Conservation (phyloP, 306 rosid genomes). For the Lagenaria siceraria region DNA sequence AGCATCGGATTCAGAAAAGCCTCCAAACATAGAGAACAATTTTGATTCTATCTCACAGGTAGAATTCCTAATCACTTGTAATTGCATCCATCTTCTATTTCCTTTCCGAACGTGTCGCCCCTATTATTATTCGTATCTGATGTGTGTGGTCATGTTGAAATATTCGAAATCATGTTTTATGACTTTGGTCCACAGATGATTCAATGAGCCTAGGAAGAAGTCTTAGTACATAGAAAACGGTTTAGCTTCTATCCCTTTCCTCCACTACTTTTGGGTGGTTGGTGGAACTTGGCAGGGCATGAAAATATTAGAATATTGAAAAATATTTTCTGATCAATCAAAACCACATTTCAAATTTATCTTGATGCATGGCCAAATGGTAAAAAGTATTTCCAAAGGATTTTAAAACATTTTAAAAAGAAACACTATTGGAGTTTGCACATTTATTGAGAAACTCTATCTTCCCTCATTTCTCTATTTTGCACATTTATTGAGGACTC, state of each 20-base stretch:
- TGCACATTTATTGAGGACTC: too few relatives aligned
- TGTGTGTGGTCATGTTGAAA: background rate
- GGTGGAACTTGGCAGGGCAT: background rate
- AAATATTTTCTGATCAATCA: background rate
- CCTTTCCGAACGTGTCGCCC: background rate
- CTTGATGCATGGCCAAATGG: background rate
- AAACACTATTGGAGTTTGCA: background rate
- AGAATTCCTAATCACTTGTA: background rate
- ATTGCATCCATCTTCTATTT: background rate
- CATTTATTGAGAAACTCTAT: too few relatives aligned
- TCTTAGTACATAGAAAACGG: background rate
- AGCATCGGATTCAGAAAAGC: constrained; percentile 22
- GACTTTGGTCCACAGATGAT: background rate
- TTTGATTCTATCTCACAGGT: constrained; percentile 34
- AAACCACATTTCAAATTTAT: background rate
- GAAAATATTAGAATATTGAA: background rate
- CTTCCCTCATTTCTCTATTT: too few relatives aligned
- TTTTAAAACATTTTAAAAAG: background rate
- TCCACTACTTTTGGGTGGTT: background rate
- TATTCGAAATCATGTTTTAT: background rate
- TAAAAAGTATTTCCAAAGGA: background rate
- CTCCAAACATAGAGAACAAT: constrained; percentile 21
- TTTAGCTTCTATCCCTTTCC: background rate
- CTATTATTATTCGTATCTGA: background rate
- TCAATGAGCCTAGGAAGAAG: background rate